These are phyloP conservation scores for Leccinum obscurum DNA, from an alignment of 768 basidiomycete species.

Conservation along the genomic window DNA sequence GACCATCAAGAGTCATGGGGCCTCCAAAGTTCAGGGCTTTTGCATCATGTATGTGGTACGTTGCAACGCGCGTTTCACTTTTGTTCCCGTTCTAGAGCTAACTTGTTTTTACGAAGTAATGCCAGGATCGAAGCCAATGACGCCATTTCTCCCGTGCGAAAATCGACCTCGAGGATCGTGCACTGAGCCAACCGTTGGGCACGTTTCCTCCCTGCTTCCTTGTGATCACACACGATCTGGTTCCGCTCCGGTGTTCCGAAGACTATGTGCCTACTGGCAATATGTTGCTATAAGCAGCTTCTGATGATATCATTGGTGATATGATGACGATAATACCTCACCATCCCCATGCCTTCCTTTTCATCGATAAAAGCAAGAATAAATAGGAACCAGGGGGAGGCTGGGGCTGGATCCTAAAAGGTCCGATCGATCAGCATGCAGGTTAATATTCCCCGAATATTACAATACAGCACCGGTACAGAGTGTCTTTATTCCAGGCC, in stretches of 20 bases:
- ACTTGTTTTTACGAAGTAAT: background rate
- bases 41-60: background rate
- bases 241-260: background rate
- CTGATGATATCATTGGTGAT: background rate
- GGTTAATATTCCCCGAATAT: background rate
- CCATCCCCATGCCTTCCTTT: background rate
- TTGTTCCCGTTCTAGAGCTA: background rate
- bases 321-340: background rate
- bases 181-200: background rate
- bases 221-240: background rate
- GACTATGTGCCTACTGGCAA: background rate
- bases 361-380: background rate
- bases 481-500: background rate
- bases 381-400: background rate
- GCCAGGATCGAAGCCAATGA: background rate
- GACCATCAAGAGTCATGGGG: background rate
- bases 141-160: background rate
- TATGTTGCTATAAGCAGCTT: background rate
- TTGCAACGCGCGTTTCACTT: background rate
- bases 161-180: background rate
- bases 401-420: background rate
- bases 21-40: background rate
- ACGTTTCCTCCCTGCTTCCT: background rate
- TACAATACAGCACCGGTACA: background rate
- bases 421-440: background rate